Evolutionary conservation across 1,284 basidiomycete species (phyloP), one percentile per base, ranked within the genome.

Genomic region (Termitomyces sp.): DNA sequence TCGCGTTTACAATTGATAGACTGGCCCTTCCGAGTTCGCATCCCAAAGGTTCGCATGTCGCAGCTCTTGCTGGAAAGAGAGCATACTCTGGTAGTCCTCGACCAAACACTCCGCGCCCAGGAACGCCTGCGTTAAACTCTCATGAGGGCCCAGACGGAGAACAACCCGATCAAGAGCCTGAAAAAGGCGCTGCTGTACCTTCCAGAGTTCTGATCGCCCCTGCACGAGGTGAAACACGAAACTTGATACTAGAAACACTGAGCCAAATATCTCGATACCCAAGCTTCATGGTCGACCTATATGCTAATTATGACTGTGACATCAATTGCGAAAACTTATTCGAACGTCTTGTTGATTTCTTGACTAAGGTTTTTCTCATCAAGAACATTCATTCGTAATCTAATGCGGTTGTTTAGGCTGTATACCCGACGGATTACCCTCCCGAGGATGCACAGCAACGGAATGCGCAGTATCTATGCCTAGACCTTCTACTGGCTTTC

Each of bases 291-390:
- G 92, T 97, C 42, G 93, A 97, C 65, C 75, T 98, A 9, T 99
- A 93, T 75, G 80, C 86, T 54, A 99, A 99, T 69, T 99, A 97
- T 69, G 97, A 99, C 68, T 98, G 94, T 66, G 91, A 97, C 63
- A 85, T 91, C 57, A 95, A 98, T 64, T 95, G 91, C 69, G 95
- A 98, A 72, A 95, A 99, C 66, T 72, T 99, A 54, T 97, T 96
- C 63, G 94, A 98, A 66, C 78, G 91, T 7, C 71, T 98, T n/a
- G 76, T 97, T 52, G 86, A 87, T 18, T 98, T 98, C 70, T 73
- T 97, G 57, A 92, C 90, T 1, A 86, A 88, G 78, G 91, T 88
- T 60, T 44, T 63, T 46, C 28, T 16, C 44, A 24, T 43, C 37
- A 19, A 26, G 7, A 13, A 35, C 28, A 1, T 21, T 19, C 24